Conservation (phyloP, 2,329 filamentous ascomycete genomes). For the Talaromyces sp. region DNA sequence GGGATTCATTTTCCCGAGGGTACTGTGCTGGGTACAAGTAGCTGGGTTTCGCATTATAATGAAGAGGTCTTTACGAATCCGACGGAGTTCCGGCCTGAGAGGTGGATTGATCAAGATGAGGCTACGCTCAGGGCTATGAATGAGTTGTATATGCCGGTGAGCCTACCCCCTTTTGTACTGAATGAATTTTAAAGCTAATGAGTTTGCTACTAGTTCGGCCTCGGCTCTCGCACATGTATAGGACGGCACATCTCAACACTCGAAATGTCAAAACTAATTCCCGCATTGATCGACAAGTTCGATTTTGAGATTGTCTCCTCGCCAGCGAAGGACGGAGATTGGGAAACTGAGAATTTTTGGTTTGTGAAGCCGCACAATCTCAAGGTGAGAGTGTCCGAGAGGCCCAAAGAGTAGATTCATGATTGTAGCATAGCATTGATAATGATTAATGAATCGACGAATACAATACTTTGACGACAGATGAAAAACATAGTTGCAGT, state of each 20-base stretch:
- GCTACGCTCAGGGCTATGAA: conserved; percentile 25
- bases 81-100: conserved; percentile 30
- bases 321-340: background rate
- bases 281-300: conserved; percentile 25
- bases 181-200: background rate
- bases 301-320: conserved; percentile 6
- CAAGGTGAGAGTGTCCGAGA: background rate
- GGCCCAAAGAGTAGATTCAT: background rate
- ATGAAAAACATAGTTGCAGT: background rate
- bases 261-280: conserved; percentile 30
- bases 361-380: conserved; percentile 1
- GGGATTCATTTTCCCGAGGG: conserved; percentile 32
- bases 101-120: conserved; percentile 28
- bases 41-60: conserved; percentile 20
- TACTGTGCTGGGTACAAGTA: conserved; percentile 41
- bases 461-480: background rate
- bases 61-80: conserved; percentile 28
- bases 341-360: conserved; percentile 15
- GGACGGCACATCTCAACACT: conserved; percentile 30
- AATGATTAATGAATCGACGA: background rate
- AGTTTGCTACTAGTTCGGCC: conserved; percentile 23
- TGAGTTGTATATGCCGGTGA: conserved; percentile 16
- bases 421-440: too few species aligned
- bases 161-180: background rate
- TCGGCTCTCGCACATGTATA: conserved; percentile 28